Evolutionary conservation across 441 rosid species (phyloP), one percentile per base, ranked within the genome.

Genomic region (Pelargonium australe): DNA sequence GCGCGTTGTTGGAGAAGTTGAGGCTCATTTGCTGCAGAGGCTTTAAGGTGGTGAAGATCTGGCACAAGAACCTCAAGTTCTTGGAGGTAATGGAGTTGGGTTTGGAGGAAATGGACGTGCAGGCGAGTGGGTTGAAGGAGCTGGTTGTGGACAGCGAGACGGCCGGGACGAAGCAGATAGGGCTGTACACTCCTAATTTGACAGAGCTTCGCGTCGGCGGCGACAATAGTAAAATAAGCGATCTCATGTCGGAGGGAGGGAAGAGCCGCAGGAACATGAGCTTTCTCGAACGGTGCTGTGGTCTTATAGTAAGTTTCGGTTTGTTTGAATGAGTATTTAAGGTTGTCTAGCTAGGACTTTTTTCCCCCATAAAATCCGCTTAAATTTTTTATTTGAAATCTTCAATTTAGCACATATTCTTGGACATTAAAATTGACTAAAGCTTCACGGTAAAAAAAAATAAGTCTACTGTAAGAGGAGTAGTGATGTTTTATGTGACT

Each of bases 201-300:
- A 41, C 14, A 7, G 72, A 12, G 37, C 61, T 69, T 19, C 65
- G 20, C 12, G 72, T 65, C 19, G 58, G 34, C 17, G 2, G n/a
- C n/a, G n/a, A n/a, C n/a, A n/a, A n/a, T n/a, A n/a, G n/a, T n/a
- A 14, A 53, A 60, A 41, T 25, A 2, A 25, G 31, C 2, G 31
- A 9, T 6, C 0, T 1, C n/a, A n/a, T n/a, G n/a, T 7, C 11
- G 9, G 2, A 1, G 3, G 41, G 10, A 61, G 6, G 2, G 7
- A 16, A 51, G 63, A 10, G 8, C 17, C 25, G 62, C 28, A 62
- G 47, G 41, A 60, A 6, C 28, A 28, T 66, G 63, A 25, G 23
- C 13, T 41, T 69, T 45, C 45, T 69, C 3, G 72, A 69, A 28
- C 61, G 63, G 23, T 69, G 60, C 44, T 20, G 67, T 23, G 67